Base-by-base conservation (phyloP, 2,329 filamentous ascomycete genomes). In the Xylaria sp. region DNA sequence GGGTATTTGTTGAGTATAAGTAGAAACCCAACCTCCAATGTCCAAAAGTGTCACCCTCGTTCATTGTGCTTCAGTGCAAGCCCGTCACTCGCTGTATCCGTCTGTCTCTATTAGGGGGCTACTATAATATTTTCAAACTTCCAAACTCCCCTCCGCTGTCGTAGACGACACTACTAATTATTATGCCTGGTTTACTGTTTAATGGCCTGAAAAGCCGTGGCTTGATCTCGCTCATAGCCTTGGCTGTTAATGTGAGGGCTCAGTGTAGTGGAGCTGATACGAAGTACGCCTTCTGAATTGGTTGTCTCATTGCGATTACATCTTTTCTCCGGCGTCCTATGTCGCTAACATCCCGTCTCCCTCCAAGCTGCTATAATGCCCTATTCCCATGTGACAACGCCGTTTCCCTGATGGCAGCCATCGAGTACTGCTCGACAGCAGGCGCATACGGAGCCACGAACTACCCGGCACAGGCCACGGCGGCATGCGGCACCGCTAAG, bases 311-410 rank as follows among this genome's bases (percentile, higher is more conserved):
- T 8, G 19, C 28, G 23, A 2, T 33, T 1, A 14, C 19, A 14
- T 25, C 15, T 31, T 12, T 28, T 21, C 21, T 2, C 19, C 6
- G 12, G 17, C 11, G 9, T 15, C 19, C 1, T 2, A 50, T 19
- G 45, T 19, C n/a, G 50, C 61, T 70, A 42, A 70, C 40, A 38
- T 21, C 4, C 3, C 5, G 0, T 35, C 3, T 21, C 17, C 12
- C 12, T 4, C 12, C 14, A 12, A 72, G 70, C 37, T 72, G 70
- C n/a, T 66, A 67, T 38, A 64, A 63, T 35, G 70, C 70, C 2
- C 45, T 72, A 19, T 71, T 72, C 60, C 70, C 63, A 55, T 71
- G 70, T 57, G 58, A 66, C 8, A 65, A 64, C 33, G 23, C 64
- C 5, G 38, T 60, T 6, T 67, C 61, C 38, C 17, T 72, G 12